phyloP scores from a whole-genome alignment of 768 basidiomycete species.

The Dioszegia hungarica region DNA sequence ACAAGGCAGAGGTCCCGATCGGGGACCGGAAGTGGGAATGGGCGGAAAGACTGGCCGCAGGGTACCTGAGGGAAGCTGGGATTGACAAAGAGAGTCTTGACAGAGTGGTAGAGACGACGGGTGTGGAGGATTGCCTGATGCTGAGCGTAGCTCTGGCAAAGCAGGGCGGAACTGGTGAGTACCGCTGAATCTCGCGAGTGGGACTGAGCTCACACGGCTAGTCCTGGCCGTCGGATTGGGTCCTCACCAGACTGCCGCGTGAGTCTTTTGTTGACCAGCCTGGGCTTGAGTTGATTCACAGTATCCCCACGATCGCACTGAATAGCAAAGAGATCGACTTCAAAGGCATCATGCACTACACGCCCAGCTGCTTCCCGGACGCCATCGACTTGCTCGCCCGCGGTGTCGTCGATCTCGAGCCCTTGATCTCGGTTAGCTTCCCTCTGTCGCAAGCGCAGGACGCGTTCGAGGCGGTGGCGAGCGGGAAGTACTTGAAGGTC shows the following conservation, averaged over 20 bases:
- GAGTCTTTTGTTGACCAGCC: no score
- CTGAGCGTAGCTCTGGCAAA: slow-evolving; percentile 39
- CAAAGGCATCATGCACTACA: slow-evolving; percentile 40
- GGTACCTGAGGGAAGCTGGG: slow-evolving; percentile 25
- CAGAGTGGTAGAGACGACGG: slow-evolving; percentile 39
- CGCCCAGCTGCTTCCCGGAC: slow-evolving; percentile 32
- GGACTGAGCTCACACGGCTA: neutral
- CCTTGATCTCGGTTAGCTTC: slow-evolving; percentile 29
- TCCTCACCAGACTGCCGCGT: slow-evolving; percentile 32
- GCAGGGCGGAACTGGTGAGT: slow-evolving; percentile 40
- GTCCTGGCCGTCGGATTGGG: slow-evolving; percentile 37
- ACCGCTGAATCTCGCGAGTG: neutral
- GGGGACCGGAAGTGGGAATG: slow-evolving; percentile 39
- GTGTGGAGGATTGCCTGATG: slow-evolving; percentile 32
- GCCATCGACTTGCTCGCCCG: slow-evolving; percentile 34
- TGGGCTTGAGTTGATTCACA: no score
- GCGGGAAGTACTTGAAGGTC: slow-evolving; percentile 38
- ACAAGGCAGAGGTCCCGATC: slow-evolving; percentile 16
- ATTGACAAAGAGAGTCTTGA: slow-evolving; percentile 40
- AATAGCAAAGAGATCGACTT: slow-evolving; percentile 45
- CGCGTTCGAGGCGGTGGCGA: slow-evolving; percentile 37
- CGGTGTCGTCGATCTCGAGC: slow-evolving; percentile 37
- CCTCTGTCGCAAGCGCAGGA: slow-evolving; percentile 26
- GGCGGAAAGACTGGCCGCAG: slow-evolving; percentile 25
- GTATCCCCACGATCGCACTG: slow-evolving; percentile 36